phyloP scores from a whole-genome alignment of 352 stramenopile genomes.

The Poterioochromonas sp. region DNA sequence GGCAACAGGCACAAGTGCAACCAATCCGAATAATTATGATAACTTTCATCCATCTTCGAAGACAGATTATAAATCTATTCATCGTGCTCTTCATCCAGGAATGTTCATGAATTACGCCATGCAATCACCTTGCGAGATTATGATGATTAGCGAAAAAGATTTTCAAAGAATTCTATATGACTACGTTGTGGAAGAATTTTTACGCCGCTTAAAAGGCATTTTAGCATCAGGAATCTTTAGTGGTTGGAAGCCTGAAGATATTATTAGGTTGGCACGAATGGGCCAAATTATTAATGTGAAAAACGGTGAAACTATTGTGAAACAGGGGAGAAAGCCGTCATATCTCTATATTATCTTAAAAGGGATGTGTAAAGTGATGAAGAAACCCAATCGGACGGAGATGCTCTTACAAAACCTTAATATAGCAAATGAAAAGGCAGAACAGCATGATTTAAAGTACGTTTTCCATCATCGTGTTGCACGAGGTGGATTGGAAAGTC shows the following conservation, averaged over 20 bases:
- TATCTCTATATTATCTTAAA: slow-evolving; percentile 32
- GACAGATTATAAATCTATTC: not conserved
- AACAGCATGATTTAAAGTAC: slow-evolving; percentile 13
- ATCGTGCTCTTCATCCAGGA: slow-evolving; percentile 10
- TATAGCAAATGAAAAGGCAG: not conserved
- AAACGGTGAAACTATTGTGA: not conserved
- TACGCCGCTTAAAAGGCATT: not conserved
- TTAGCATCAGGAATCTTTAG: slow-evolving; percentile 2
- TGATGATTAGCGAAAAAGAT: slow-evolving; percentile 22
- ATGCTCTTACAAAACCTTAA: slow-evolving; percentile 15
- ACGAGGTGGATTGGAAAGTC: not conserved
- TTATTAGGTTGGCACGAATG: slow-evolving; percentile 22
- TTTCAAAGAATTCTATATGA: not conserved
- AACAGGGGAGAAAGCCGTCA: not conserved
- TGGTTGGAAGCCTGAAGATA: slow-evolving; percentile 20
- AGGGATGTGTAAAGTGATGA: slow-evolving; percentile 34
- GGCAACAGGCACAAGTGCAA: no score
- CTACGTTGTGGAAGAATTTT: not conserved
- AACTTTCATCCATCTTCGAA: no score
- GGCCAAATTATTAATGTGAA: not conserved
- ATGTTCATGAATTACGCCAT: slow-evolving; percentile 20
- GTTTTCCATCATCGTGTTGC: slow-evolving; percentile 17
- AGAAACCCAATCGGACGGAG: slow-evolving; percentile 26
- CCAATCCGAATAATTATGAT: no score
- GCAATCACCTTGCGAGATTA: not conserved